Percentiles rank a stretch among this genome's conserved stretches.
Evolutionary conservation across 2,329 filamentous ascomycete species (phyloP).

Genomic region (Zymoseptoria brevis): DNA sequence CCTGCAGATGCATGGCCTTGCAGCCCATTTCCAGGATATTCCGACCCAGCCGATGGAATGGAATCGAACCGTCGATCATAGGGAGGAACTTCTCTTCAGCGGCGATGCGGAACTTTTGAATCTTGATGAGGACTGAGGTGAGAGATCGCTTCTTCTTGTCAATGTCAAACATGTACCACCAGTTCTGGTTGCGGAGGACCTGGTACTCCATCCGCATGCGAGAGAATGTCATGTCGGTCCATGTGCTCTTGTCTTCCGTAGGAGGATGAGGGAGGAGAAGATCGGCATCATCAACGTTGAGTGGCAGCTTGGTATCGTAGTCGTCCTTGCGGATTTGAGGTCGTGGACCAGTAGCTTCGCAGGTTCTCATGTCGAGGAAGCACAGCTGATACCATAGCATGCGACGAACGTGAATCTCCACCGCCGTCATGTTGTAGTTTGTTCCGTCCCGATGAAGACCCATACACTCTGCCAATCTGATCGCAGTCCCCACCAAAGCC

Average conservation of each 20-base stretch:
- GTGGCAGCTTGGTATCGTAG: slow-evolving; percentile 64
- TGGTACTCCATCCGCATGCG: slow-evolving; percentile 65
- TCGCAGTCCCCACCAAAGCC: slow-evolving; percentile 61
- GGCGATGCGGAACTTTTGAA: slow-evolving; percentile 58
- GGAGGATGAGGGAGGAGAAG: slow-evolving; percentile 39
- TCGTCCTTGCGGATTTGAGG: slow-evolving; percentile 65
- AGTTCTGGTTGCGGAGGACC: slow-evolving; percentile 63
- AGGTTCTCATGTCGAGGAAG: slow-evolving; percentile 67
- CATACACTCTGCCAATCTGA: slow-evolving; percentile 70
- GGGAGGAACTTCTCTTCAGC: slow-evolving; percentile 60
- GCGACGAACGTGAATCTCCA: slow-evolving; percentile 64
- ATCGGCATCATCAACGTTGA: slow-evolving; percentile 61
- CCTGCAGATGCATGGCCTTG: slow-evolving; percentile 56
- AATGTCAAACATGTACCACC: slow-evolving; percentile 59
- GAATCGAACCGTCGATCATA: slow-evolving; percentile 51
- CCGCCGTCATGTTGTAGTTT: slow-evolving; percentile 55
- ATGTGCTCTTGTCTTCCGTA: slow-evolving; percentile 44
- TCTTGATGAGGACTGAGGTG: slow-evolving; percentile 57
- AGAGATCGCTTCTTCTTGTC: slow-evolving; percentile 55
- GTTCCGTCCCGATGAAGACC: slow-evolving; percentile 64
- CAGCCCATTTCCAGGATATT: slow-evolving; percentile 58
- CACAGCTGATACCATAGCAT: slow-evolving; percentile 72
- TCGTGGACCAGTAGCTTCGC: slow-evolving; percentile 64
- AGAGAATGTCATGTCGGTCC: slow-evolving; percentile 61
- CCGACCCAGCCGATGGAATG: slow-evolving; percentile 56